These are phyloP conservation scores for Tuber calosporum DNA, from an alignment of 495 filamentous ascomycete species.

Conservation along the genomic window DNA sequence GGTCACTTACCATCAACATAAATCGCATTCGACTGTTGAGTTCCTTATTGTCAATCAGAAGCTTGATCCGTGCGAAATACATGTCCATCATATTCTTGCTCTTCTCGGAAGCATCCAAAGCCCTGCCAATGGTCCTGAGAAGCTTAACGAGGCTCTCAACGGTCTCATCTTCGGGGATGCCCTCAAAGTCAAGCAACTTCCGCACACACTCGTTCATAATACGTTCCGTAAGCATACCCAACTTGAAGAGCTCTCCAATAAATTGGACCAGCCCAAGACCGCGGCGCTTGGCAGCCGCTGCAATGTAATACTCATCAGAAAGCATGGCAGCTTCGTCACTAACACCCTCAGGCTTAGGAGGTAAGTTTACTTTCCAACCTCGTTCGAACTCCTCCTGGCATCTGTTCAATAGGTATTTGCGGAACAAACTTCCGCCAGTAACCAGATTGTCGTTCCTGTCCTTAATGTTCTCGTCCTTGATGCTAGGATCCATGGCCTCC, in stretches of 20 bases:
- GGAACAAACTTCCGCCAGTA: constrained; percentile 85
- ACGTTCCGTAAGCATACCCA: constrained; percentile 94
- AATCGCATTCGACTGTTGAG: constrained; percentile 83
- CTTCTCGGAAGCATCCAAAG: constrained; percentile 73
- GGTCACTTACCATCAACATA: constrained; percentile 73
- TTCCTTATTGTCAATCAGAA: constrained; percentile 65
- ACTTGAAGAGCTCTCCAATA: constrained; percentile 98
- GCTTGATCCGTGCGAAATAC: constrained; percentile 85
- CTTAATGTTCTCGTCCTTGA: constrained; percentile 85
- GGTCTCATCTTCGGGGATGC: constrained; percentile 86
- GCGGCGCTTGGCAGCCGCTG: constrained; percentile 90
- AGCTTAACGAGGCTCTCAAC: constrained; percentile 91
- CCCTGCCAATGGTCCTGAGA: constrained; percentile 79
- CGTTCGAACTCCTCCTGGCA: constrained; percentile 99
- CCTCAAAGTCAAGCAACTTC: constrained; percentile 92
- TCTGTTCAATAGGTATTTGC: constrained; percentile 96
- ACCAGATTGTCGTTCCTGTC: constrained; percentile 83
- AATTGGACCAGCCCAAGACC: constrained; percentile 97
- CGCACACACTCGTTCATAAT: constrained; percentile 99
- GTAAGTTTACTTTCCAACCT: constrained; percentile 89
- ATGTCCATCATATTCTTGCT: constrained; percentile 75
- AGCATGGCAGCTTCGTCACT: constrained; percentile 69
- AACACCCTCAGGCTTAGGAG: constrained; percentile 69
- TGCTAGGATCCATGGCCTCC: constrained; percentile 86
- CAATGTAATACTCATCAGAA: constrained; percentile 94